phyloP scores from a whole-genome alignment of 164 flowering plant species.

The Amborella trichopoda region DNA sequence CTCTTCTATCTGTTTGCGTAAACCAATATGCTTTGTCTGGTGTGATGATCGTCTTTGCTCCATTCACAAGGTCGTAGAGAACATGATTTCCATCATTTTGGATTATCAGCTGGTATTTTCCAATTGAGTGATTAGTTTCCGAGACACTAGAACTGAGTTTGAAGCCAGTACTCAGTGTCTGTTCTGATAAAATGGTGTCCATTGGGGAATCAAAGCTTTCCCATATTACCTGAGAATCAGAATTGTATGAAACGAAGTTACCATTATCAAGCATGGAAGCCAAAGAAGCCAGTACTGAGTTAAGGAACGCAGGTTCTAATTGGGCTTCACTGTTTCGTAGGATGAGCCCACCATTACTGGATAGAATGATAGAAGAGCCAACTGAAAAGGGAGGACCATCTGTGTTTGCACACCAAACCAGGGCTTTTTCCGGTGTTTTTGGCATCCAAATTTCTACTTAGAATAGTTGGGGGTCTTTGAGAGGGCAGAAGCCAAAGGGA shows the following conservation, averaged over 20 bases:
- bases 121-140: no score
- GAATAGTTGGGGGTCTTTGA: constrained; percentile 3
- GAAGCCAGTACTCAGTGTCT: no score
- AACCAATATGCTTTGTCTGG: no score
- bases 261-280: constrained; percentile 8
- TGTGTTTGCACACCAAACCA: constrained; percentile 20
- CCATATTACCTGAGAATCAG: neutral
- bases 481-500: constrained; percentile 18
- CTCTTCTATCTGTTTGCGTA: no score
- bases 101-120: no score
- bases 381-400: constrained; percentile 2
- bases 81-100: no score
- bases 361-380: constrained; percentile 10
- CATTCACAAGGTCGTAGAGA: no score
- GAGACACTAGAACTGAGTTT: no score
- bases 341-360: constrained; percentile 3
- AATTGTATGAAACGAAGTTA: constrained; percentile 5
- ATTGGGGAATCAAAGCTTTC: constrained; percentile 6
- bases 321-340: neutral
- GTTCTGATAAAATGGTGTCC: constrained; percentile 7
- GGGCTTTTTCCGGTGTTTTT: constrained; percentile 17
- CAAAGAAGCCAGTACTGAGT: no score
- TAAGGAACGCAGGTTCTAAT: no score
- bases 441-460: constrained; percentile 23
- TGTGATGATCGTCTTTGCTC: no score